Conservation (phyloP, 2,329 filamentous ascomycete species). For the Aureobasidium vineae region DNA sequence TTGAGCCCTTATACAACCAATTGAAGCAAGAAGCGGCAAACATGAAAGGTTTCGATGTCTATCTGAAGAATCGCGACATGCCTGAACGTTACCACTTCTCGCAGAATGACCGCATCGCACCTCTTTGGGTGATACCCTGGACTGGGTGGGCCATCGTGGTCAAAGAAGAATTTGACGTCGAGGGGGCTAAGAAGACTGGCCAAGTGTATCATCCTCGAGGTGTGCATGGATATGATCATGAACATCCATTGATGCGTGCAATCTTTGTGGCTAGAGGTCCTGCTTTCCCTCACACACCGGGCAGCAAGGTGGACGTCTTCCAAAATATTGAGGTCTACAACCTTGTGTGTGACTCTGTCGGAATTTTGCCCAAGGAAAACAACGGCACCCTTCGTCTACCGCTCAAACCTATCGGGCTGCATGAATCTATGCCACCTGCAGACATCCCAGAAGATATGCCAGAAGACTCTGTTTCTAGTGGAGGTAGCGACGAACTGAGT, state of each 20-base stretch:
- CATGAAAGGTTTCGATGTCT: constrained; percentile 77
- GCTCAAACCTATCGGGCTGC: constrained; percentile 61
- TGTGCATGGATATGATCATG: constrained; percentile 91
- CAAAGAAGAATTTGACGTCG: constrained; percentile 73
- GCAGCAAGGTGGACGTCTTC: constrained; percentile 76
- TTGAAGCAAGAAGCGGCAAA: constrained; percentile 56
- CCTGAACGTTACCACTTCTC: constrained; percentile 89
- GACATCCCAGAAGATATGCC: constrained; percentile 32
- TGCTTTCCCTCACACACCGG: constrained; percentile 81
- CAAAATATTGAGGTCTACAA: constrained; percentile 97
- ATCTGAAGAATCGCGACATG: constrained; percentile 84
- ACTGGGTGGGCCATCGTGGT: constrained; percentile 90
- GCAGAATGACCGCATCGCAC: constrained; percentile 84
- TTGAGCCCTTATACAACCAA: constrained; percentile 65
- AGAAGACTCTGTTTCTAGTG: neutral
- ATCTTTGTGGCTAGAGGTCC: constrained; percentile 92
- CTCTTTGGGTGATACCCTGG: constrained; percentile 90
- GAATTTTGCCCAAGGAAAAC: constrained; percentile 70
- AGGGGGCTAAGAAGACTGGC: constrained; percentile 62
- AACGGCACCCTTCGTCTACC: constrained; percentile 83
- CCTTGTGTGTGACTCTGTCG: constrained; percentile 84
- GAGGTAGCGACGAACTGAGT: neutral
- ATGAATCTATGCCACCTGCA: constrained; percentile 39
- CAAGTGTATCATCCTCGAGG: constrained; percentile 75
- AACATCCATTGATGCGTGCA: constrained; percentile 92